Evolutionary conservation across 2,329 filamentous ascomycete genomes (phyloP).

Genomic region (Parastagonospora avenae): DNA sequence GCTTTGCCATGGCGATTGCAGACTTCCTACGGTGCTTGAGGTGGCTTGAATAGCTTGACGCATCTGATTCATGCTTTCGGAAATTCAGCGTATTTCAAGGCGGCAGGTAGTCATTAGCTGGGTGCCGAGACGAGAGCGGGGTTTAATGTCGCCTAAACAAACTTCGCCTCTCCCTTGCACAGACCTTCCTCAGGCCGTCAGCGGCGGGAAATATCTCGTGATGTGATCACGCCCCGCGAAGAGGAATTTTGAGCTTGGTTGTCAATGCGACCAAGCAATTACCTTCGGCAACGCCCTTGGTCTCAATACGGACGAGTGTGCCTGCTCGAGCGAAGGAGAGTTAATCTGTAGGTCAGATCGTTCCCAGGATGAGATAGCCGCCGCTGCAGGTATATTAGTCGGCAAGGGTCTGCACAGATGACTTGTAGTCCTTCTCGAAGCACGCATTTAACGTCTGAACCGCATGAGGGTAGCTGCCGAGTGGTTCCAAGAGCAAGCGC

Average conservation of each 20-base stretch:
- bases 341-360: not conserved
- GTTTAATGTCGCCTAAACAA: slow-evolving; percentile 1
- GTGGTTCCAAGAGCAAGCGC: not conserved
- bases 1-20: too few relatives aligned
- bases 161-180: not conserved
- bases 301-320: slow-evolving; percentile 1
- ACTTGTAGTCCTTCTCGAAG: slow-evolving; percentile 1
- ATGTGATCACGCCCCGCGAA: not conserved
- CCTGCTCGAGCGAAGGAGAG: not conserved
- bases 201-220: not conserved
- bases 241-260: not conserved
- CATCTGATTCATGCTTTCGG: not conserved
- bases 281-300: not conserved
- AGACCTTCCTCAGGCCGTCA: not conserved
- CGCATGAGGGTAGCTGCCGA: not conserved
- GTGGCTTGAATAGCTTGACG: not conserved
- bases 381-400: slow-evolving; percentile 12
- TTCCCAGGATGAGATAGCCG: slow-evolving; percentile 3
- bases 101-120: not conserved
- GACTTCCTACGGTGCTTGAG: not conserved
- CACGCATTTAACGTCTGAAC: not conserved
- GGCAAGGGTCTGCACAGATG: slow-evolving; percentile 3
- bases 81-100: not conserved
- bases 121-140: slow-evolving; percentile 4
- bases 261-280: not conserved